These are phyloP conservation scores for Fonsecaea pugnacius DNA, from an alignment of 2,329 filamentous ascomycete genomes.

Conservation along the genomic window DNA sequence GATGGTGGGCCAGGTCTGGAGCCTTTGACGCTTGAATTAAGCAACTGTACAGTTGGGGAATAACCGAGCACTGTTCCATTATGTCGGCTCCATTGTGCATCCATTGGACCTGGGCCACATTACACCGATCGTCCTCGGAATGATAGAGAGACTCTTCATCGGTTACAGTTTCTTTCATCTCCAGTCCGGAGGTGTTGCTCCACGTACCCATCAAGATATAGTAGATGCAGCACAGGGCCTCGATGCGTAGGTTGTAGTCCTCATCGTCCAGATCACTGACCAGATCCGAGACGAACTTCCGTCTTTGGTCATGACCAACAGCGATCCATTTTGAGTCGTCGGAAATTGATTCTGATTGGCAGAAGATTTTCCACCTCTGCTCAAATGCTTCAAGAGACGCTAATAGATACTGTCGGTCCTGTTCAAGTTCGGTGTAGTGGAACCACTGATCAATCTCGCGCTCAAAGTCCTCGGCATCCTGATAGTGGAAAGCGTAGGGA, in stretches of 20 bases:
- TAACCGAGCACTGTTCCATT: slow-evolving; percentile 44
- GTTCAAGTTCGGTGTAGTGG: slow-evolving; percentile 72
- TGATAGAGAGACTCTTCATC: slow-evolving; percentile 41
- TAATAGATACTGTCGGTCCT: slow-evolving; percentile 79
- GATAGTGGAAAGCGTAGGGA: slow-evolving; percentile 84
- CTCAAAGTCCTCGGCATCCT: slow-evolving; percentile 72
- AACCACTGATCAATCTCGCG: slow-evolving; percentile 99
- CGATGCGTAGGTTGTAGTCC: slow-evolving; percentile 49
- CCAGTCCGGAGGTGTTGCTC: slow-evolving; percentile 66
- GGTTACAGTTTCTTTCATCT: slow-evolving; percentile 17
- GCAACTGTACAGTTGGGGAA: slow-evolving; percentile 45
- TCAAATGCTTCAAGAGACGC: slow-evolving; percentile 78
- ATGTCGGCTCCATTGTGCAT: slow-evolving; percentile 50
- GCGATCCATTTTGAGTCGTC: slow-evolving; percentile 67
- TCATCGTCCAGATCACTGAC: slow-evolving; percentile 45
- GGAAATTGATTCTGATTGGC: slow-evolving; percentile 45
- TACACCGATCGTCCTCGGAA: slow-evolving; percentile 52
- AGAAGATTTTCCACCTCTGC: slow-evolving; percentile 69
- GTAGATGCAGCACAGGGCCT: slow-evolving; percentile 52
- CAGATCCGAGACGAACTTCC: slow-evolving; percentile 47
- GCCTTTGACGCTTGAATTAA: slow-evolving; percentile 47
- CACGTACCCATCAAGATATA: slow-evolving; percentile 70
- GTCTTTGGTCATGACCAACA: slow-evolving; percentile 58
- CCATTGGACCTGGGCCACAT: slow-evolving; percentile 54
- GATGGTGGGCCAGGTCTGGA: slow-evolving; percentile 33